Percentiles rank a stretch among this genome's conserved stretches.
Evolutionary conservation across 768 basidiomycete species (phyloP).

Genomic region (Podaxis sp.): DNA sequence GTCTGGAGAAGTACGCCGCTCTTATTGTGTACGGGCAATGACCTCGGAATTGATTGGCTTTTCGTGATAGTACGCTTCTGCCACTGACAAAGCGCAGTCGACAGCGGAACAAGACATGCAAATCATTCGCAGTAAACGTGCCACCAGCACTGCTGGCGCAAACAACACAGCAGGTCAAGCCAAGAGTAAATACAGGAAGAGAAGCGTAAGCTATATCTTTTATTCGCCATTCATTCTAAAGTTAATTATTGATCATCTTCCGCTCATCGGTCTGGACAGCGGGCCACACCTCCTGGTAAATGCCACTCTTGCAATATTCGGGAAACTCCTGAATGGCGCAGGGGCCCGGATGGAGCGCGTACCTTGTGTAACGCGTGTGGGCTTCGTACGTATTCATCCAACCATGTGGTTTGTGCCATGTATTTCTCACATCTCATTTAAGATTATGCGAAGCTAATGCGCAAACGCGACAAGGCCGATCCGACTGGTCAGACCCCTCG

Average conservation of each 20-base stretch:
- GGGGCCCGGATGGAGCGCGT: constrained; percentile 81
- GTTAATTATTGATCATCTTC: constrained; percentile 23
- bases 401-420: background rate
- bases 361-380: constrained; percentile 87
- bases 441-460: constrained; percentile 85
- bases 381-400: constrained; percentile 54
- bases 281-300: constrained; percentile 82
- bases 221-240: constrained; percentile 9
- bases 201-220: constrained; percentile 62
- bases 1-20: constrained; percentile 4
- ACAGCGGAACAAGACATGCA: constrained; percentile 86
- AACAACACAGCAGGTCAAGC: constrained; percentile 49
- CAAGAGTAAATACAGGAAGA: constrained; percentile 82
- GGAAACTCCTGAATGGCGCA: constrained; percentile 87
- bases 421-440: constrained; percentile 3
- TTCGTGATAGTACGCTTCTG: constrained; percentile 24
- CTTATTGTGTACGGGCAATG: background rate
- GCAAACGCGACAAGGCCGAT: constrained; percentile 68
- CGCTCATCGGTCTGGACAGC: constrained; percentile 46
- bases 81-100: constrained; percentile 40
- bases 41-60: background rate
- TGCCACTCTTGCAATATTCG: constrained; percentile 87
- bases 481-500: constrained; percentile 53
- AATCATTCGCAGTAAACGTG: constrained; percentile 76
- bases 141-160: constrained; percentile 62